These are phyloP conservation scores for Erigeron canadensis DNA, from an alignment of 129 eudicot species.

Conservation along the genomic window DNA sequence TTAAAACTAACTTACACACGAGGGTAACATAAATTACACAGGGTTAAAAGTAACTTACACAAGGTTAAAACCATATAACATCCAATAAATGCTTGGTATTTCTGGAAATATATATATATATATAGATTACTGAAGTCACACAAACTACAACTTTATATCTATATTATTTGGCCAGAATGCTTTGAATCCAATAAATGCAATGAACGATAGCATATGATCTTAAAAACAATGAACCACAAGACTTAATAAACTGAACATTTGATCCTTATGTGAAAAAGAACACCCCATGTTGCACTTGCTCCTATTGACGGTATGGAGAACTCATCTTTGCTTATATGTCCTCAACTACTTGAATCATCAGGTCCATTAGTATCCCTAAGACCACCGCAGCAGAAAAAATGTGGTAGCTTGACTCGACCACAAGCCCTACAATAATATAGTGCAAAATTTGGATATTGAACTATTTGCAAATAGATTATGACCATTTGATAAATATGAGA, in stretches of 20 bases:
- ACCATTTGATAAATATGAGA: background rate
- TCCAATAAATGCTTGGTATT: no score
- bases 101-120: no score
- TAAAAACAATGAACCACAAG: background rate
- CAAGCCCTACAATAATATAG: constrained; percentile 22
- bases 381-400: constrained; percentile 95
- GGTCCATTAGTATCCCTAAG: constrained; percentile 52
- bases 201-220: background rate
- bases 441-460: background rate
- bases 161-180: background rate
- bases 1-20: no score
- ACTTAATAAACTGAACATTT: background rate
- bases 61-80: no score
- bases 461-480: background rate
- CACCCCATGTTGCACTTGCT: background rate
- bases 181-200: constrained; percentile 9
- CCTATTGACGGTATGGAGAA: constrained; percentile 2
- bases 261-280: background rate
- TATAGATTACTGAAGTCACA: no score
- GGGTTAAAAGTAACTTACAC: no score
- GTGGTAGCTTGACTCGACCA: constrained; percentile 70
- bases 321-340: background rate
- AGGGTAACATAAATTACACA: no score
- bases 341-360: constrained; percentile 36
- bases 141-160: background rate